Conservation (phyloP, 1,284 basidiomycete genomes). For the Papiliotrema laurentii region DNA sequence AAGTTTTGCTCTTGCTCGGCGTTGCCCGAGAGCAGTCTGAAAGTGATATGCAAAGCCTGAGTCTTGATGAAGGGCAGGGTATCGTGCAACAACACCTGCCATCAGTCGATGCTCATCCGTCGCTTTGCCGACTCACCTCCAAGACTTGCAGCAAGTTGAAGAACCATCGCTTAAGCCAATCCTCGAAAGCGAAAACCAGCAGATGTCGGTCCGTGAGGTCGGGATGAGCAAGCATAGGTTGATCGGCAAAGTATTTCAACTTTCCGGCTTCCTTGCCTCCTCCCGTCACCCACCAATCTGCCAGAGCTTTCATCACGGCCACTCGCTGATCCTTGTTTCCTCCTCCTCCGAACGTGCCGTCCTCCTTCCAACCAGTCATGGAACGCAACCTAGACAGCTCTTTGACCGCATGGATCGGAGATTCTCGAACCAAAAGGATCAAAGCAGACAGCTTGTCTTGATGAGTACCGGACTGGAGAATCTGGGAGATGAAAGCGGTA, state of each 20-base stretch:
- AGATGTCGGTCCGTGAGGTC: slow-evolving; percentile 69
- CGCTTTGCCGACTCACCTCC: slow-evolving; percentile 56
- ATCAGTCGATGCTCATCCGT: background rate
- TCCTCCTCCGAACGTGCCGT: slow-evolving; percentile 50
- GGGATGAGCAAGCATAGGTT: slow-evolving; percentile 64
- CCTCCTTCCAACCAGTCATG: slow-evolving; percentile 73
- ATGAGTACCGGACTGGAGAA: slow-evolving; percentile 81
- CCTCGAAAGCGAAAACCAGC: slow-evolving; percentile 86
- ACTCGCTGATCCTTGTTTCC: slow-evolving; percentile 73
- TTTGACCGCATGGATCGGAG: slow-evolving; percentile 81
- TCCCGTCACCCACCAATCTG: slow-evolving; percentile 96
- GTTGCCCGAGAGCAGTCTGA: slow-evolving; percentile 76
- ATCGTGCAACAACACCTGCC: slow-evolving; percentile 75
- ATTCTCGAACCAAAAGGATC: slow-evolving; percentile 83
- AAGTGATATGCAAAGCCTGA: slow-evolving; percentile 69
- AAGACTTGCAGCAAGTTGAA: slow-evolving; percentile 86
- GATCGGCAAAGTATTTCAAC: slow-evolving; percentile 89
- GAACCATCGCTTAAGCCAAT: slow-evolving; percentile 96
- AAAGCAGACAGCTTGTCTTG: slow-evolving; percentile 91
- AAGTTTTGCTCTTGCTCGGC: slow-evolving; percentile 98
- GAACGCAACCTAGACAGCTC: slow-evolving; percentile 69
- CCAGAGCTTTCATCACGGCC: slow-evolving; percentile 81
- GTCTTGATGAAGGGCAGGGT: slow-evolving; percentile 82
- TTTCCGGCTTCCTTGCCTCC: slow-evolving; percentile 68
- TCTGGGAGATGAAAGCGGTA: slow-evolving; percentile 72